Evolutionary conservation across 176 grass and related monocot species (phyloP).

Genomic region (Saccharum spontaneum): DNA sequence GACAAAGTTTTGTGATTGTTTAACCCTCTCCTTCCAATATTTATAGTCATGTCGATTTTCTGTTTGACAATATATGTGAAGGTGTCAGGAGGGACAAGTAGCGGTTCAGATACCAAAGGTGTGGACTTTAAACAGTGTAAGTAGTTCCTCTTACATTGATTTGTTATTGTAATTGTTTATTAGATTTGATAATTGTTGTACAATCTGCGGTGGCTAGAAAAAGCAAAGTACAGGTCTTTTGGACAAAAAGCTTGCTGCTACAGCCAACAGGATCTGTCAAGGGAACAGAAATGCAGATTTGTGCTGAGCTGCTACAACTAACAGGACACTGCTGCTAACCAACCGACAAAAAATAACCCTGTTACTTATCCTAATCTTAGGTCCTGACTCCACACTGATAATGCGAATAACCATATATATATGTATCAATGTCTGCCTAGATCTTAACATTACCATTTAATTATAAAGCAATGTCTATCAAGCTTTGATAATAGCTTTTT

Average conservation of each 20-base stretch:
- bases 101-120: background rate
- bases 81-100: constrained; percentile 16
- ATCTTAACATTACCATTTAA: no score
- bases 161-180: background rate
- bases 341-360: no score
- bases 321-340: background rate
- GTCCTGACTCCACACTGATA: no score
- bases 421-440: no score
- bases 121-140: no score
- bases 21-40: background rate
- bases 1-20: background rate
- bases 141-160: no score
- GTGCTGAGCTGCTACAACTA: background rate
- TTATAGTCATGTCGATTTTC: constrained; percentile 19
- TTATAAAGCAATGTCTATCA: no score
- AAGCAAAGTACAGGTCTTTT: background rate
- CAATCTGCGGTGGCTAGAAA: no score
- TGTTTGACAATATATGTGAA: constrained; percentile 27
- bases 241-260: background rate
- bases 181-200: no score
- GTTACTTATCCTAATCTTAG: no score
- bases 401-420: no score
- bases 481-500: no score
- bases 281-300: background rate
- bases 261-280: background rate